Evolutionary conservation across 176 grass and related monocot genomes (phyloP).

Genomic region (Aegilops tauschii): DNA sequence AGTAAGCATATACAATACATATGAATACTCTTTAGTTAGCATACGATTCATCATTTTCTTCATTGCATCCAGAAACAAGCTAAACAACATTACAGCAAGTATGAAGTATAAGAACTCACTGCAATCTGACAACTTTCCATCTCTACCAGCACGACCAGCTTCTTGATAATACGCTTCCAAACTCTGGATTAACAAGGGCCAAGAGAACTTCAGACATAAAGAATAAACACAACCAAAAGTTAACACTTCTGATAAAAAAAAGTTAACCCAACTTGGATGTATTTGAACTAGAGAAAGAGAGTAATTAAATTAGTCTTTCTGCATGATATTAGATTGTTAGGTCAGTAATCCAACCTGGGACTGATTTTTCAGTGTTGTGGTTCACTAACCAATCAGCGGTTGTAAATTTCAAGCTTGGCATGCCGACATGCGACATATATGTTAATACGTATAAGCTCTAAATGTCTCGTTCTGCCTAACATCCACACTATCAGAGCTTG

Average conservation of each 20-base stretch:
- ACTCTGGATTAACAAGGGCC: conserved; percentile 51
- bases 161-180: conserved; percentile 99
- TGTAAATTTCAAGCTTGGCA: conserved; percentile 15
- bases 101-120: conserved; percentile 53
- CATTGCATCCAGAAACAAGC: neutral
- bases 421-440: neutral
- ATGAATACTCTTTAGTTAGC: neutral
- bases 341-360: neutral
- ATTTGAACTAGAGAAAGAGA: neutral
- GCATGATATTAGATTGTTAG: neutral
- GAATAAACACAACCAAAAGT: conserved; percentile 1
- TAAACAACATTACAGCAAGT: neutral
- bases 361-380: neutral
- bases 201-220: conserved; percentile 32
- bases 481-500: neutral
- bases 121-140: conserved; percentile 82
- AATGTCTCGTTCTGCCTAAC: neutral
- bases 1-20: conserved; percentile 13
- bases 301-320: neutral
- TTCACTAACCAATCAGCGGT: neutral
- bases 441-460: neutral
- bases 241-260: neutral
- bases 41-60: neutral
- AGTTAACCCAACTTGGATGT: neutral
- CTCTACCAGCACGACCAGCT: conserved; percentile 94